phyloP scores from a whole-genome alignment of 306 rosid species.

The Quercus berberidifolia region DNA sequence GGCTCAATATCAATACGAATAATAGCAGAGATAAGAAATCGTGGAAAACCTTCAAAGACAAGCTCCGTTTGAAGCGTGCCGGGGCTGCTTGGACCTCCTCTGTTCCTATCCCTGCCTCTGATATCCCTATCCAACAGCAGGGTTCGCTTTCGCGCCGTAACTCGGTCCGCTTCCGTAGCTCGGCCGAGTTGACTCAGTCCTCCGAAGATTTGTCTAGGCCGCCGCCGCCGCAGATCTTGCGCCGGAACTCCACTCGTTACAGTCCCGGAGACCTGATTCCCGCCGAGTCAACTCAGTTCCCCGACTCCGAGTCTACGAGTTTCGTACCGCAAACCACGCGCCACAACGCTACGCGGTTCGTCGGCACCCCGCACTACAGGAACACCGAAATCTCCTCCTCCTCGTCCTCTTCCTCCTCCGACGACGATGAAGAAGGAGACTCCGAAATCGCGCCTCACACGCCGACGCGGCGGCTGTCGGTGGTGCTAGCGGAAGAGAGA shows the following conservation, averaged over 20 bases:
- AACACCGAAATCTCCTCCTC: constrained; percentile 1
- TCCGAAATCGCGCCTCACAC: constrained; percentile 26
- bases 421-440: constrained; percentile 7
- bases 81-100: constrained; percentile 75
- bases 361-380: constrained; percentile 22
- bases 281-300: neutral
- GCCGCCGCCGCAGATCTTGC: neutral
- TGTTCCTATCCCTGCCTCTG: constrained; percentile 55
- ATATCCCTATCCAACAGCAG: constrained; percentile 27
- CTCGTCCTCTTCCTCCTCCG: too few species aligned
- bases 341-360: constrained; percentile 28
- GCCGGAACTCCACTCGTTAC: constrained; percentile 12
- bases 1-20: constrained; percentile 18
- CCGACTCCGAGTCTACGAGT: neutral
- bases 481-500: constrained; percentile 40
- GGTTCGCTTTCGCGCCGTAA: constrained; percentile 6
- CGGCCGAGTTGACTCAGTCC: constrained; percentile 13
- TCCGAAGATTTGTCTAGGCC: neutral
- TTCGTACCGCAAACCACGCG: constrained; percentile 34
- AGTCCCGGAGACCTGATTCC: neutral
- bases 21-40: constrained; percentile 48
- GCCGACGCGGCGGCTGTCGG: constrained; percentile 33
- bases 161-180: constrained; percentile 1
- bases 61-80: constrained; percentile 57
- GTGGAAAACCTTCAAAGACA: constrained; percentile 75